phyloP scores from a whole-genome alignment of 2,329 filamentous ascomycete species.

The Beauveria bassiana region DNA sequence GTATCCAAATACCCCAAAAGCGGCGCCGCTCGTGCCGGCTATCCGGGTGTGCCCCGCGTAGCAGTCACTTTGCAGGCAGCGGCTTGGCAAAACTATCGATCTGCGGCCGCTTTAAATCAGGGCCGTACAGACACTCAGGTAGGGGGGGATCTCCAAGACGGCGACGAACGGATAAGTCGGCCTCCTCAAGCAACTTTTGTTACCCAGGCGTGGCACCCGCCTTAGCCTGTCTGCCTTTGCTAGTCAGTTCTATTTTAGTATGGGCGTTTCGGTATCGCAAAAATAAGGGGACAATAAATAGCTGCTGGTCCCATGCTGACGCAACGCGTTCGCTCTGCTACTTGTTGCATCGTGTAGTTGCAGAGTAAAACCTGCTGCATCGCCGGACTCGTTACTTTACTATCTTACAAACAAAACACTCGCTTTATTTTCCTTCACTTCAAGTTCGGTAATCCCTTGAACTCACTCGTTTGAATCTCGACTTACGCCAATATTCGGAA shows the following conservation, averaged over 20 bases:
- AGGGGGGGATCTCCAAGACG: not conserved
- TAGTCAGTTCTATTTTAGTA: no score
- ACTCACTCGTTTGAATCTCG: not conserved
- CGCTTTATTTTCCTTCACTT: not conserved
- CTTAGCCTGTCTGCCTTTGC: not conserved
- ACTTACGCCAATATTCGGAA: not conserved
- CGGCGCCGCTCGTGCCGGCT: conserved; percentile 6
- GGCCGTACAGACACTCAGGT: not conserved
- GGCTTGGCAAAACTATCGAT: not conserved
- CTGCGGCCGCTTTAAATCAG: not conserved
- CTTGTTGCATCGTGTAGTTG: not conserved
- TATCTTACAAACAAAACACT: not conserved
- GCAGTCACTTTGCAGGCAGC: not conserved
- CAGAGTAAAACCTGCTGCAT: not conserved
- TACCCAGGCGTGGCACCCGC: not conserved
- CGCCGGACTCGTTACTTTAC: not conserved
- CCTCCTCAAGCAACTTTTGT: not conserved
- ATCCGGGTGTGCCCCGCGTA: not conserved
- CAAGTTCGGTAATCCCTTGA: not conserved
- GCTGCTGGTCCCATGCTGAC: not conserved
- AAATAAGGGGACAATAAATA: not conserved
- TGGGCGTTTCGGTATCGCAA: not conserved
- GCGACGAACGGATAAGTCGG: conserved; percentile 7
- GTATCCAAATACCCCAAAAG: not conserved
- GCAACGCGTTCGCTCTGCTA: not conserved